Conservation (phyloP, 495 filamentous ascomycete genomes). For the Podospora fimiseda region DNA sequence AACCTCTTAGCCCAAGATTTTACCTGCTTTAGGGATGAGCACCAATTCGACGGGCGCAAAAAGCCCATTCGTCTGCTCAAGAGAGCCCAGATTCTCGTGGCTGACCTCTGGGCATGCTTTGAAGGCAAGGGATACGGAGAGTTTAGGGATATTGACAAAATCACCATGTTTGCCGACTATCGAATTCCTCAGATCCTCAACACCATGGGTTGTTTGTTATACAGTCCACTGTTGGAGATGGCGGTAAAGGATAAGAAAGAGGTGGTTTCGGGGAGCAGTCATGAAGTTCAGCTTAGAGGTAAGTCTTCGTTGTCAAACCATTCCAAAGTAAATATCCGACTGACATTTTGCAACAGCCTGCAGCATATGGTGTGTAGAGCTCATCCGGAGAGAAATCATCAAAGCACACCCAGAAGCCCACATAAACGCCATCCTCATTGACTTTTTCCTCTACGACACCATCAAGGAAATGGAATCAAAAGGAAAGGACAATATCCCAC, state of each 20-base stretch:
- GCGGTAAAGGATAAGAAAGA: constrained; percentile 56
- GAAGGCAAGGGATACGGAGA: constrained; percentile 68
- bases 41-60: constrained; percentile 59
- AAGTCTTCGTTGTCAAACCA: constrained; percentile 6
- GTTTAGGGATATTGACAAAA: constrained; percentile 87
- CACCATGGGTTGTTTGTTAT: constrained; percentile 71
- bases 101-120: constrained; percentile 93
- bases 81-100: constrained; percentile 90
- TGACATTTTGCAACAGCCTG: constrained; percentile 42
- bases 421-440: constrained; percentile 87
- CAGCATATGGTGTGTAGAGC: constrained; percentile 90
- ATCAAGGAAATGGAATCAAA: constrained; percentile 72
- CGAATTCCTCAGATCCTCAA: constrained; percentile 91
- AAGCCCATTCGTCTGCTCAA: constrained; percentile 75
- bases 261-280: constrained; percentile 64
- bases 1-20: constrained; percentile 77
- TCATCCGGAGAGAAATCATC: constrained; percentile 78
- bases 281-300: constrained; percentile 86
- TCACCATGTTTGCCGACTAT: constrained; percentile 99
- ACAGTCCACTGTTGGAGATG: constrained; percentile 69
- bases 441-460: constrained; percentile 94
- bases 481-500: constrained; percentile 61
- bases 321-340: background rate
- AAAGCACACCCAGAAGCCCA: constrained; percentile 59
- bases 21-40: constrained; percentile 77